phyloP scores from a whole-genome alignment of 208 protist genomes.

The Porcisia deanei region DNA sequence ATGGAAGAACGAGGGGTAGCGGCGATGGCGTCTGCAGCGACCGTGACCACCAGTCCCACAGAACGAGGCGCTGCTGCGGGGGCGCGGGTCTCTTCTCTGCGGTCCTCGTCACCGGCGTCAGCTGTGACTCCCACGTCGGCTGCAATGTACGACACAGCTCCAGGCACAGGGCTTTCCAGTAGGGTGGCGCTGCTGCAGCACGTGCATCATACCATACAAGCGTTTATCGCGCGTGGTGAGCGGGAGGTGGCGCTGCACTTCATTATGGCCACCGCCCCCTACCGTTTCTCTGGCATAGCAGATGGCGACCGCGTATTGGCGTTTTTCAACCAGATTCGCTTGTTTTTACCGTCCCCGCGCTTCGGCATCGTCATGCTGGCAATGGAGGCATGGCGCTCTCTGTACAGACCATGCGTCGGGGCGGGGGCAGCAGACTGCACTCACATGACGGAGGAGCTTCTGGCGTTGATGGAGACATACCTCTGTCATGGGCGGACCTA shows the following conservation, averaged over 20 bases:
- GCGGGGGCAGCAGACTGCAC: constrained; percentile 47
- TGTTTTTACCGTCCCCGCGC: constrained; percentile 51
- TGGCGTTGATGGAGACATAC: constrained; percentile 49
- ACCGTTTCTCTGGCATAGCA: constrained; percentile 37
- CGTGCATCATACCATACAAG: constrained; percentile 47
- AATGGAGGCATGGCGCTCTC: constrained; percentile 66
- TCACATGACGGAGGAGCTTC: constrained; percentile 52
- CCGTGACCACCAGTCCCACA: constrained; percentile 5
- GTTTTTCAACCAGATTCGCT: constrained; percentile 62
- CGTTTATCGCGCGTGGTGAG: constrained; percentile 53
- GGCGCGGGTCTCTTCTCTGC: background rate
- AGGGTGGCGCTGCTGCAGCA: constrained; percentile 16
- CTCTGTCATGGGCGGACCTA: constrained; percentile 44
- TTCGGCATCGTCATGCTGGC: constrained; percentile 64
- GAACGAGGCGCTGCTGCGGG: background rate
- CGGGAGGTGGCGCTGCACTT: constrained; percentile 62
- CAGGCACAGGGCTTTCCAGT: background rate
- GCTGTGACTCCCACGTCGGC: background rate
- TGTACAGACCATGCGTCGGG: constrained; percentile 50
- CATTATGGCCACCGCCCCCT: constrained; percentile 56
- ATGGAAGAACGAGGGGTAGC: constrained; percentile 18
- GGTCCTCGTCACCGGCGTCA: background rate
- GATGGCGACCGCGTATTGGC: constrained; percentile 58
- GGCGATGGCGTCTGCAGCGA: constrained; percentile 1
- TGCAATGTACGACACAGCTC: constrained; percentile 3